Evolutionary conservation across 2,329 filamentous ascomycete genomes (phyloP).

Genomic region (Neurospora crassa): DNA sequence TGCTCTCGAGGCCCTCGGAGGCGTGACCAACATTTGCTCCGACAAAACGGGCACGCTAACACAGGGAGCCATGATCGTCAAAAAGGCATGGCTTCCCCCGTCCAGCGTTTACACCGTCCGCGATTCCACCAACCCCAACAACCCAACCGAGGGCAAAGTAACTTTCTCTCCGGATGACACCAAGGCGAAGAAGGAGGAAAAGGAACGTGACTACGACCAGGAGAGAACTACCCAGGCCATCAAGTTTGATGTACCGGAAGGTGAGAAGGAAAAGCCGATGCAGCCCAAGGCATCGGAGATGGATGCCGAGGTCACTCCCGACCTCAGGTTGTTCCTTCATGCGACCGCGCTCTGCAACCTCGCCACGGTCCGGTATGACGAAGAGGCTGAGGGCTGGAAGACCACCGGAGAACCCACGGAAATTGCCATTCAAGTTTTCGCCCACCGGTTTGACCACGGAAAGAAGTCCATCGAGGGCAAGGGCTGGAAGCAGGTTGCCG

Average conservation of each 20-base stretch:
- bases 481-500: constrained; percentile 55
- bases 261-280: constrained; percentile 30
- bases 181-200: constrained; percentile 20
- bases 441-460: constrained; percentile 54
- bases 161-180: constrained; percentile 33
- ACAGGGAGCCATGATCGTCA: constrained; percentile 60
- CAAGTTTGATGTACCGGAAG: constrained; percentile 52
- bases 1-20: constrained; percentile 59
- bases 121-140: constrained; percentile 49
- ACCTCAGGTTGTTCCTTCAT: constrained; percentile 41
- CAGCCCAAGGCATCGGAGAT: constrained; percentile 25
- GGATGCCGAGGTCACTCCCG: constrained; percentile 37
- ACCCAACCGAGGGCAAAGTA: constrained; percentile 50
- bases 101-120: constrained; percentile 49
- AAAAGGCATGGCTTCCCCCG: constrained; percentile 55
- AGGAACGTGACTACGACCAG: constrained; percentile 45
- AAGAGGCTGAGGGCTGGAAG: constrained; percentile 50
- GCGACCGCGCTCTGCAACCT: constrained; percentile 57
- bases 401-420: constrained; percentile 65
- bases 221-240: constrained; percentile 51
- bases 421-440: constrained; percentile 67
- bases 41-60: constrained; percentile 66
- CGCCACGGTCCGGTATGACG: constrained; percentile 46
- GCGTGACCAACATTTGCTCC: constrained; percentile 63
- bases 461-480: constrained; percentile 41